Evolutionary conservation across 2,329 filamentous ascomycete species (phyloP).

Genomic region (Calcarisporium arbuscula): DNA sequence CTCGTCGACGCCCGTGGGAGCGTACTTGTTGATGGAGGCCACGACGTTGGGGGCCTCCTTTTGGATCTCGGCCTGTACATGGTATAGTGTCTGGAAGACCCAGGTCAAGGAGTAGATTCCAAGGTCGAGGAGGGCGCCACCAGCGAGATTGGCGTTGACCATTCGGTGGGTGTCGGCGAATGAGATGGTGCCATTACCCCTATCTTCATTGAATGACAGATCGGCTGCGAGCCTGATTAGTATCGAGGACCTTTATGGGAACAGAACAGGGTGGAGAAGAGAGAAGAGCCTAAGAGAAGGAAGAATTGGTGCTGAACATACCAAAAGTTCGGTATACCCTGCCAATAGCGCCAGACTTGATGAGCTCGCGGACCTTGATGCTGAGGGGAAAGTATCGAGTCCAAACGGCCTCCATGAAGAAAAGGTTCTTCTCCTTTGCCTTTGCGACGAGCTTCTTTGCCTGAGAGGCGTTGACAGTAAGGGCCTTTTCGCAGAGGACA

Average conservation of each 20-base stretch:
- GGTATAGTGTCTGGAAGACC: conserved; percentile 86
- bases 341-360: conserved; percentile 48
- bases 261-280: too few species aligned
- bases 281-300: too few species aligned
- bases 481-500: conserved; percentile 85
- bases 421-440: conserved; percentile 65
- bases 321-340: conserved; percentile 54
- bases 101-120: conserved; percentile 87
- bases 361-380: conserved; percentile 64
- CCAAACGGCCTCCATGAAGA: conserved; percentile 87
- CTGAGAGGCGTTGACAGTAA: conserved; percentile 79
- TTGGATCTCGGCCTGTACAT: conserved; percentile 61
- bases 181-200: conserved; percentile 38
- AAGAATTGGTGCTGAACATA: too few species aligned
- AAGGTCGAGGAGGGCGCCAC: conserved; percentile 75
- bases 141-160: conserved; percentile 75
- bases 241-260: too few species aligned
- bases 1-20: conserved; percentile 66
- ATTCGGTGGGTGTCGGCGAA: conserved; percentile 64
- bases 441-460: conserved; percentile 64
- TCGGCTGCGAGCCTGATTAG: conserved; percentile 47
- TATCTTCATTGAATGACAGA: conserved; percentile 54
- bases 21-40: conserved; percentile 64
- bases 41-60: conserved; percentile 65
- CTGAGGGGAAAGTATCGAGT: conserved; percentile 83